phyloP scores from a whole-genome alignment of 1,284 basidiomycete genomes.

The Trametes sp. region DNA sequence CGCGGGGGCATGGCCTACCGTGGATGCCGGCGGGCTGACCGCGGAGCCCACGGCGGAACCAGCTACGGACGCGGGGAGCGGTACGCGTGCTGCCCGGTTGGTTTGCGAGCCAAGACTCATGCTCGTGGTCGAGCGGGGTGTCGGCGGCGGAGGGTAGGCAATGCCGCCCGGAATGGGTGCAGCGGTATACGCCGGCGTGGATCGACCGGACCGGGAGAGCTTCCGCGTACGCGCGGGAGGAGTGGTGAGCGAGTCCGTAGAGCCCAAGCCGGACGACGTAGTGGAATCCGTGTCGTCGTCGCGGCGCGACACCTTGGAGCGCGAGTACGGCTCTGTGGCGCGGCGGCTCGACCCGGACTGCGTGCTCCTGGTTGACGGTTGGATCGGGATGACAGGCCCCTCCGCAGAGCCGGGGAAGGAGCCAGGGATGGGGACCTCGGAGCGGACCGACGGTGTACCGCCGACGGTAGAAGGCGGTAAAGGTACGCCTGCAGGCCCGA shows the following conservation, averaged over 20 bases:
- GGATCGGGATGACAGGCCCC: conserved; percentile 32
- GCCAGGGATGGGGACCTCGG: conserved; percentile 22
- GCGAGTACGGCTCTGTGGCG: conserved; percentile 27
- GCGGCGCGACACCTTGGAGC: conserved; percentile 26
- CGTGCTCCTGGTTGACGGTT: conserved; percentile 25
- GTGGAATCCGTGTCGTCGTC: conserved; percentile 37
- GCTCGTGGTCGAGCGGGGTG: conserved; percentile 33
- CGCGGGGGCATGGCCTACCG: conserved; percentile 19
- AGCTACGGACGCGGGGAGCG: conserved; percentile 29
- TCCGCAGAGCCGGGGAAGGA: conserved; percentile 24
- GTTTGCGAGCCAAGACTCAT: conserved; percentile 24
- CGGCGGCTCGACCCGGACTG: conserved; percentile 29
- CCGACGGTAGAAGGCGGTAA: conserved; percentile 23
- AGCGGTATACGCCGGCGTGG: conserved; percentile 37
- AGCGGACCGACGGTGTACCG: conserved; percentile 28
- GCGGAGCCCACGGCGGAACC: conserved; percentile 24
- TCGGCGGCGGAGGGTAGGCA: conserved; percentile 36
- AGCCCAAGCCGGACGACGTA: conserved; percentile 38
- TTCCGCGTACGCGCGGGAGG: conserved; percentile 36
- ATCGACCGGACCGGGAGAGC: conserved; percentile 23
- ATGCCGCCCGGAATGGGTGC: conserved; percentile 35
- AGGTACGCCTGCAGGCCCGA: conserved; percentile 29
- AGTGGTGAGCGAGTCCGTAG: conserved; percentile 40
- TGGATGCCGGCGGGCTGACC: conserved; percentile 21
- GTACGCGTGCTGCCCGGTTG: conserved; percentile 32